Conservation (phyloP, 2,329 filamentous ascomycete genomes). For the Aspergillus spinulosporus region DNA sequence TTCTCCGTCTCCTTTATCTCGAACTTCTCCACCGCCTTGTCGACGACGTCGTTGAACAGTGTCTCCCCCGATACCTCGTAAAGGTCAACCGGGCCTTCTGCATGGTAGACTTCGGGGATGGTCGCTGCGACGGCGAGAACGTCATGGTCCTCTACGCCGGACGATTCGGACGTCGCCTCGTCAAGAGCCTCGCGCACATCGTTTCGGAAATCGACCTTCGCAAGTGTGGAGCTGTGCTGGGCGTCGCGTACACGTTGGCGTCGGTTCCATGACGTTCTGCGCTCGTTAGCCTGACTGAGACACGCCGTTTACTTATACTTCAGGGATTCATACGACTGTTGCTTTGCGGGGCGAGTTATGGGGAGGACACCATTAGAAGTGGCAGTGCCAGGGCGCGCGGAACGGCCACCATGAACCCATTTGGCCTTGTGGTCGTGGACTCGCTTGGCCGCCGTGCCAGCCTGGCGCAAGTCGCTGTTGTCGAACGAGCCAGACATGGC, state of each 20-base stretch:
- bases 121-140: conserved; percentile 48
- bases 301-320: neutral
- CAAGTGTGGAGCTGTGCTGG: conserved; percentile 22
- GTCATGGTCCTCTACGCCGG: conserved; percentile 32
- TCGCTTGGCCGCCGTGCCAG: conserved; percentile 51
- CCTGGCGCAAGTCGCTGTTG: conserved; percentile 56
- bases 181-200: conserved; percentile 38
- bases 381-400: conserved; percentile 12
- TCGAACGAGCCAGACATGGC: conserved; percentile 40
- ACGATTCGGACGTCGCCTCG: conserved; percentile 31
- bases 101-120: conserved; percentile 46
- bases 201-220: conserved; percentile 30
- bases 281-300: neutral
- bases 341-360: conserved; percentile 22
- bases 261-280: conserved; percentile 15
- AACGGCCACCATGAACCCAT: conserved; percentile 40
- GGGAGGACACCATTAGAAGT: conserved; percentile 8
- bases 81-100: conserved; percentile 53
- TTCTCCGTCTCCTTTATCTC: conserved; percentile 63
- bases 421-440: conserved; percentile 43
- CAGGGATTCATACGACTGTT: conserved; percentile 22
- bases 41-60: conserved; percentile 58
- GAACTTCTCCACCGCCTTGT: conserved; percentile 60
- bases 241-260: conserved; percentile 17
- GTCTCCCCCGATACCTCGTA: conserved; percentile 59